These are phyloP conservation scores for Fusarium pseudonygamai DNA, from an alignment of 2,329 filamentous ascomycete genomes.

Conservation along the genomic window DNA sequence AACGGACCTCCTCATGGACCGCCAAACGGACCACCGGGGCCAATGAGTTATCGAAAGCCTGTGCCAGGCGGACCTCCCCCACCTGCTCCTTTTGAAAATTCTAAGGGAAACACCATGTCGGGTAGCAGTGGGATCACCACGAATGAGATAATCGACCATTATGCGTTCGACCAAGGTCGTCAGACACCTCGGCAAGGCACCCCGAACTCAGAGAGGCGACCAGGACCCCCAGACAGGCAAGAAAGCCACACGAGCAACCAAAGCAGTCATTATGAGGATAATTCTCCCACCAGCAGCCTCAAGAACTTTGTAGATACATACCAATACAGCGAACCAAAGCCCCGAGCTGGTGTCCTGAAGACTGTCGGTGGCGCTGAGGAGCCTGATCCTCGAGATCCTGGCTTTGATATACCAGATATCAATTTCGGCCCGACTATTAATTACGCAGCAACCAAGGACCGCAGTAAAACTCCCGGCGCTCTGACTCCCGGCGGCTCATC, in stretches of 20 bases:
- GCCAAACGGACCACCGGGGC: slow-evolving; percentile 31
- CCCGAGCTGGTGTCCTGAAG: slow-evolving; percentile 81
- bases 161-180: slow-evolving; percentile 45
- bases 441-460: slow-evolving; percentile 57
- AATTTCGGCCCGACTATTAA: slow-evolving; percentile 89
- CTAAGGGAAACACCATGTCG: slow-evolving; percentile 38
- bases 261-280: slow-evolving; percentile 69
- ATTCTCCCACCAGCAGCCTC: slow-evolving; percentile 52
- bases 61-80: slow-evolving; percentile 38
- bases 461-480: slow-evolving; percentile 44
- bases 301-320: slow-evolving; percentile 40
- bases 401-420: slow-evolving; percentile 73
- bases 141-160: slow-evolving; percentile 53
- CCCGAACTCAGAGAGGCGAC: slow-evolving; percentile 34
- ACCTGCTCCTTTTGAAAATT: slow-evolving; percentile 31
- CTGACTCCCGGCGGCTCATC: slow-evolving; percentile 13
- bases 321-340: slow-evolving; percentile 47
- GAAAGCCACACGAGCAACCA: slow-evolving; percentile 44
- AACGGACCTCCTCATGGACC: slow-evolving; percentile 33
- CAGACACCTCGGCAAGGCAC: slow-evolving; percentile 27
- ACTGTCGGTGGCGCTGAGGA: slow-evolving; percentile 71
- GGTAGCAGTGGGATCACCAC: slow-evolving; percentile 46
- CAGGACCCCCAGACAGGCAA: slow-evolving; percentile 40
- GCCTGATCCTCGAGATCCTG: slow-evolving; percentile 34
- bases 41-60: slow-evolving; percentile 43